Evolutionary conservation across 352 stramenopile species (phyloP).

Genomic region (Thalassiosira exigua): DNA sequence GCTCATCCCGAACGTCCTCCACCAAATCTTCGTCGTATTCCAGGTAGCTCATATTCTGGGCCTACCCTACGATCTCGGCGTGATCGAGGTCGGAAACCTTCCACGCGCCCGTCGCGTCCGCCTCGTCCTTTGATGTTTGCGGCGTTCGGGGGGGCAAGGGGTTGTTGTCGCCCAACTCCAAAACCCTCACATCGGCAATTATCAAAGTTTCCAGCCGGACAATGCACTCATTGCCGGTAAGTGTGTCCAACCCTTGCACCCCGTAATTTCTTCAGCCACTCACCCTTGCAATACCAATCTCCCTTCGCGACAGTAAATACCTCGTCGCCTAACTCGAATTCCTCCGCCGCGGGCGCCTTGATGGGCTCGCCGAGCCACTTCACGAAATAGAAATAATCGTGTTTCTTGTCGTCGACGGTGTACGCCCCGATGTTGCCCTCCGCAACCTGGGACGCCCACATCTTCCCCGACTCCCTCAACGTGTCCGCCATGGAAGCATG

Average conservation of each 20-base stretch:
- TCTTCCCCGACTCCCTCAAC: too few relatives aligned
- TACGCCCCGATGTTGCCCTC: too few relatives aligned
- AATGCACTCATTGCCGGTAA: neutral
- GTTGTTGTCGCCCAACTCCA: too few relatives aligned
- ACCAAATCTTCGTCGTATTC: conserved; percentile 7
- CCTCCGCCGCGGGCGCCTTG: too few relatives aligned
- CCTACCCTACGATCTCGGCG: neutral
- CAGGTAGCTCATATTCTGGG: neutral
- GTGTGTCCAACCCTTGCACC: conserved; percentile 3
- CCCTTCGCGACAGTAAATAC: neutral
- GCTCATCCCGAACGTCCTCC: neutral
- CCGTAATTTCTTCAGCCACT: conserved; percentile 1
- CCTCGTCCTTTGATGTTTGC: neutral
- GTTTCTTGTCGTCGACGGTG: too few relatives aligned
- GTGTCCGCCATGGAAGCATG: too few relatives aligned
- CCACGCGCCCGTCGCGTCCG: neutral
- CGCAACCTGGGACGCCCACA: too few relatives aligned
- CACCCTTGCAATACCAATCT: neutral
- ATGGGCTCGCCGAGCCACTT: too few relatives aligned
- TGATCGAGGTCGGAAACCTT: neutral
- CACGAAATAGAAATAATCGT: too few relatives aligned
- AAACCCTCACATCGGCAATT: too few relatives aligned
- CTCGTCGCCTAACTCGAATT: too few relatives aligned
- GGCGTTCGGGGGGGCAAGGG: too few relatives aligned
- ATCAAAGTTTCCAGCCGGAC: conserved; percentile 6